Conservation (phyloP, 2,329 filamentous ascomycete genomes). For the Moelleriella libera region DNA sequence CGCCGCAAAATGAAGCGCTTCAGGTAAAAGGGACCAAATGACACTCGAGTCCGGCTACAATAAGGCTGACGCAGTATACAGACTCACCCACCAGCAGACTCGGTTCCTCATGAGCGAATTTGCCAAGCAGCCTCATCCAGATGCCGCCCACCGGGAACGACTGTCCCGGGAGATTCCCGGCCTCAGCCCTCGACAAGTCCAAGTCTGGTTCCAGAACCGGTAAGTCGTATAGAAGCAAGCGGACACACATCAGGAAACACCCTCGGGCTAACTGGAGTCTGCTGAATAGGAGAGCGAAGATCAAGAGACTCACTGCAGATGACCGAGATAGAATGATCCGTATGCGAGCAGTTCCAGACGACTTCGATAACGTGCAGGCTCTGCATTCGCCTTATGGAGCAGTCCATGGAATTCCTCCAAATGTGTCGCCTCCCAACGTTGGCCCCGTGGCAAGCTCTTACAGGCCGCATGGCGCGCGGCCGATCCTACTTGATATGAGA, state of each 20-base stretch:
- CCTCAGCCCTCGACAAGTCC: conserved; percentile 80
- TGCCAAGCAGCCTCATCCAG: conserved; percentile 83
- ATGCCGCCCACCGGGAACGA: conserved; percentile 78
- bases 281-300: conserved; percentile 46
- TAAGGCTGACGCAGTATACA: conserved; percentile 27
- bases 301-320: conserved; percentile 56
- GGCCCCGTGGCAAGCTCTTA: conserved; percentile 36
- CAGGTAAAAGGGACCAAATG: conserved; percentile 34
- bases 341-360: conserved; percentile 56
- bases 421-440: conserved; percentile 26
- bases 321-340: conserved; percentile 59
- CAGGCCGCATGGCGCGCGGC: conserved; percentile 48
- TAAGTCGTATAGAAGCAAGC: too few species aligned
- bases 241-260: too few species aligned
- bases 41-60: neutral
- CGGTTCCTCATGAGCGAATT: conserved; percentile 96
- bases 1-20: conserved; percentile 66
- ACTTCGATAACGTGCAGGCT: conserved; percentile 57
- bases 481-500: conserved; percentile 55
- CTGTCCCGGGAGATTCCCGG: conserved; percentile 84
- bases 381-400: conserved; percentile 54
- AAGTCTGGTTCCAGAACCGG: conserved; percentile 98
- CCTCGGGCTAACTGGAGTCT: neutral
- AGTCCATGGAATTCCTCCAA: conserved; percentile 34
- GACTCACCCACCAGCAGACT: conserved; percentile 93